Evolutionary conservation across 805 yeast genomes (phyloP).

Genomic region (Barnettozyma wickerhamii): DNA sequence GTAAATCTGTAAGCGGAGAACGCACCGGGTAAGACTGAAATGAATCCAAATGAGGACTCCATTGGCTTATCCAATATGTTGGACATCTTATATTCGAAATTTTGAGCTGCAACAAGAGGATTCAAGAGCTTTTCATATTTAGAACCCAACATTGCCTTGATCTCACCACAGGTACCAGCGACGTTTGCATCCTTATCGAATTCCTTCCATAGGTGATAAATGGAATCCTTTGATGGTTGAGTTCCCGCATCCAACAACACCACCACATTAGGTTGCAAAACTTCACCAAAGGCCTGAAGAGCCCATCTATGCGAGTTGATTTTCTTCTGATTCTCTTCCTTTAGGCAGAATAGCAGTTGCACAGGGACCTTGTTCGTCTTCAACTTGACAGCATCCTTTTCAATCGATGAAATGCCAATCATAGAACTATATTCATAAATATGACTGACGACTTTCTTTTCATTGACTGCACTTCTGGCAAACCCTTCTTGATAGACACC

Average conservation of each 20-base stretch:
- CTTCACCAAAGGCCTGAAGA: constrained; percentile 84
- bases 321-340: constrained; percentile 83
- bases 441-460: constrained; percentile 76
- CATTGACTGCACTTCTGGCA: constrained; percentile 88
- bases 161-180: constrained; percentile 98
- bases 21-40: constrained; percentile 94
- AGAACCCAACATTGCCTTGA: constrained; percentile 76
- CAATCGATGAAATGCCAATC: constrained; percentile 73
- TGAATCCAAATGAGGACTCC: constrained; percentile 92
- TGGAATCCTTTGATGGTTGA: constrained; percentile 77
- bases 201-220: constrained; percentile 86
- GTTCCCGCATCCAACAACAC: constrained; percentile 93
- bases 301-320: constrained; percentile 98
- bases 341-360: constrained; percentile 83
- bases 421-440: constrained; percentile 91
- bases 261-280: constrained; percentile 77
- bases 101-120: constrained; percentile 94
- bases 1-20: constrained; percentile 88
- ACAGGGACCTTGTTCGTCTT: constrained; percentile 73
- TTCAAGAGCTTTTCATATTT: constrained; percentile 54
- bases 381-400: constrained; percentile 60
- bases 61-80: constrained; percentile 93
- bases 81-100: constrained; percentile 94
- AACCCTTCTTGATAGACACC: constrained; percentile 96
- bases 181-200: constrained; percentile 72